A percentile compares a stretch with the other conserved stretches of the same genome.
These are phyloP conservation scores for Apiospora pterosperma DNA, from an alignment of 2,329 filamentous ascomycete genomes.

Conservation along the genomic window DNA sequence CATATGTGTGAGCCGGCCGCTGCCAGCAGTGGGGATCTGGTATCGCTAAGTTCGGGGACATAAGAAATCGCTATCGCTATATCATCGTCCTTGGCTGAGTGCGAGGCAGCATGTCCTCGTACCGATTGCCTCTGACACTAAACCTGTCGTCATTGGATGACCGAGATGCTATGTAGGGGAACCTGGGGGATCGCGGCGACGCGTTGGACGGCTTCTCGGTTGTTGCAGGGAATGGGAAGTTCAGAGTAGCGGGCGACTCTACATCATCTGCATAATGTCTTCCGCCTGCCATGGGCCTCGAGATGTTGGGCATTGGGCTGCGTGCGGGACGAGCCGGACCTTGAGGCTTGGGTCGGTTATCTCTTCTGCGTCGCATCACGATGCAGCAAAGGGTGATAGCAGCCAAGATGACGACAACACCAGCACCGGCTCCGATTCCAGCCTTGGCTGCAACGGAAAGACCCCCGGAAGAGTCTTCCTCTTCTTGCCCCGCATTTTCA, in stretches of 20 bases:
- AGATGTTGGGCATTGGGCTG: constrained; percentile 9
- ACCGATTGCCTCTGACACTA: constrained; percentile 6
- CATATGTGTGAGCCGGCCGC: neutral
- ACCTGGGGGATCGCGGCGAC: neutral
- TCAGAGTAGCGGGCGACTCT: neutral
- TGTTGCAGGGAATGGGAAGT: neutral
- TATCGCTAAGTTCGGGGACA: neutral
- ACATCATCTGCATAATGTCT: constrained; percentile 8
- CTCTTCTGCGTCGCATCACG: neutral
- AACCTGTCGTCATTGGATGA: neutral
- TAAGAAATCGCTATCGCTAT: neutral
- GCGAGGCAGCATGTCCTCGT: constrained; percentile 11
- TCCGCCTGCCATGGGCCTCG: constrained; percentile 6
- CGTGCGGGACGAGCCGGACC: constrained; percentile 3
- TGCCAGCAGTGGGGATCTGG: neutral
- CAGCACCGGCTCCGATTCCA: constrained; percentile 10
- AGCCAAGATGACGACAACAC: constrained; percentile 7
- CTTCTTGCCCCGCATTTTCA: neutral
- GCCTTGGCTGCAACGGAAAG: constrained; percentile 10
- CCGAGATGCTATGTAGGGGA: neutral
- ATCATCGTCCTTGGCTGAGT: constrained; percentile 8
- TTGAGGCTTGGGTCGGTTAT: neutral
- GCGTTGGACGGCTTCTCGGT: neutral
- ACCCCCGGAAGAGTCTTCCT: neutral
- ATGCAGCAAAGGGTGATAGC: constrained; percentile 7